These are phyloP conservation scores for Fimicolochytrium jonesii DNA, from an alignment of 192 early-diverging fungal species.

Conservation along the genomic window DNA sequence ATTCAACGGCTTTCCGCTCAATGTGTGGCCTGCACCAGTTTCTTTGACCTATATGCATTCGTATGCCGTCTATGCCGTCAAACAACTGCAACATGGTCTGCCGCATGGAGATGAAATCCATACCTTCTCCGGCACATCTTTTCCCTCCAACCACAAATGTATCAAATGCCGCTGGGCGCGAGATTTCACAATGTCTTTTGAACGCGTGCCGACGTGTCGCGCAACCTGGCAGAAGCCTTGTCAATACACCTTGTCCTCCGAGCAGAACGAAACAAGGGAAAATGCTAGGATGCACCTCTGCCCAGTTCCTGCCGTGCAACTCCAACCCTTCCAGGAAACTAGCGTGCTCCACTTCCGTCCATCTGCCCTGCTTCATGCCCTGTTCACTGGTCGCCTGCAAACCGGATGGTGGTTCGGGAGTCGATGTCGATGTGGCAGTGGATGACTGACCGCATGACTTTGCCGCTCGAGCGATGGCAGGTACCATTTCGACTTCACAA, in stretches of 20 bases:
- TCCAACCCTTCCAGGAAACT: conserved; percentile 75
- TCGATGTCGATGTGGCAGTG: background rate
- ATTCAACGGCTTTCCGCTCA: conserved; percentile 82
- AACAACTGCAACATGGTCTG: background rate
- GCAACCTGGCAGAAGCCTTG: conserved; percentile 42
- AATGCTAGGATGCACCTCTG: conserved; percentile 41
- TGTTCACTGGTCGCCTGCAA: background rate
- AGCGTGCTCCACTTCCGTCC: conserved; percentile 70
- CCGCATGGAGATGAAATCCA: background rate
- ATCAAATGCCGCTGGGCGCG: conserved; percentile 94
- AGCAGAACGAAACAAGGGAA: background rate
- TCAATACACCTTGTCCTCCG: too few relatives aligned
- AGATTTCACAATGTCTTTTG: conserved; percentile 77
- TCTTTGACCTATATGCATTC: conserved; percentile 41
- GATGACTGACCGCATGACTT: background rate
- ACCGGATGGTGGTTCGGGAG: background rate
- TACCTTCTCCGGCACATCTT: conserved; percentile 74
- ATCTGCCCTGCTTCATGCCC: conserved; percentile 67
- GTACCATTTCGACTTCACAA: background rate
- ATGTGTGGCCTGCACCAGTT: conserved; percentile 71
- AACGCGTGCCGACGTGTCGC: conserved; percentile 70
- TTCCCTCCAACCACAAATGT: conserved; percentile 76
- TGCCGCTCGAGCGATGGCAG: background rate
- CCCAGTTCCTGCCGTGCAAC: conserved; percentile 79
- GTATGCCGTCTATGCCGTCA: too few relatives aligned